Conservation (phyloP, 306 rosid genomes). For the Malus fusca region DNA sequence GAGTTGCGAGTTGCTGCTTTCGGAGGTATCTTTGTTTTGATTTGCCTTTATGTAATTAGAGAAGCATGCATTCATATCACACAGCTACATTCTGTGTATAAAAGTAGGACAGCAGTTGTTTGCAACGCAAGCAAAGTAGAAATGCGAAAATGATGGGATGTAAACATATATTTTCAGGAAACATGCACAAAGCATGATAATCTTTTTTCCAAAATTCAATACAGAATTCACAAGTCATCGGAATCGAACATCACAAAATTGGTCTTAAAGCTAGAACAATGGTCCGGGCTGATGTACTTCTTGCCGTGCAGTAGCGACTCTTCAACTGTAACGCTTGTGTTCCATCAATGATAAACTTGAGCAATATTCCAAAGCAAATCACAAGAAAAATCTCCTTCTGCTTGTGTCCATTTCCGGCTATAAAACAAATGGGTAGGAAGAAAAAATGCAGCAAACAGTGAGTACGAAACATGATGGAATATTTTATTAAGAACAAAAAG, state of each 20-base stretch:
- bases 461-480: background rate
- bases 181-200: background rate
- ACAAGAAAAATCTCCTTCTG: conserved; percentile 92
- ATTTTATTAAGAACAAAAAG: background rate
- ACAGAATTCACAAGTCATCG: background rate
- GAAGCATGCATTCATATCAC: conserved; percentile 9
- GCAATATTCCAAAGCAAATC: conserved; percentile 23
- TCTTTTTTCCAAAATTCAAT: background rate
- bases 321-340: background rate
- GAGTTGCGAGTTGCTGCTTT: conserved; percentile 43
- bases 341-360: conserved; percentile 9
- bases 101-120: background rate
- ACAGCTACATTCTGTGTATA: conserved; percentile 13
- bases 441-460: background rate
- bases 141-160: conserved; percentile 1
- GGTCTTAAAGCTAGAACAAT: conserved; percentile 1
- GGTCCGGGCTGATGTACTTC: conserved; percentile 1
- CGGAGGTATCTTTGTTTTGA: conserved; percentile 42
- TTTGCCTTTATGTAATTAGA: conserved; percentile 22
- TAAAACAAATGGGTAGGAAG: conserved; percentile 18
- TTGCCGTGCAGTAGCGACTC: background rate
- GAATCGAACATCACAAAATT: background rate
- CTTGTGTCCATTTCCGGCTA: conserved; percentile 98
- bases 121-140: conserved; percentile 5
- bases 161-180: background rate